These are phyloP conservation scores for Coemansia sp. DNA, from an alignment of 192 early-diverging fungal species.

Conservation along the genomic window DNA sequence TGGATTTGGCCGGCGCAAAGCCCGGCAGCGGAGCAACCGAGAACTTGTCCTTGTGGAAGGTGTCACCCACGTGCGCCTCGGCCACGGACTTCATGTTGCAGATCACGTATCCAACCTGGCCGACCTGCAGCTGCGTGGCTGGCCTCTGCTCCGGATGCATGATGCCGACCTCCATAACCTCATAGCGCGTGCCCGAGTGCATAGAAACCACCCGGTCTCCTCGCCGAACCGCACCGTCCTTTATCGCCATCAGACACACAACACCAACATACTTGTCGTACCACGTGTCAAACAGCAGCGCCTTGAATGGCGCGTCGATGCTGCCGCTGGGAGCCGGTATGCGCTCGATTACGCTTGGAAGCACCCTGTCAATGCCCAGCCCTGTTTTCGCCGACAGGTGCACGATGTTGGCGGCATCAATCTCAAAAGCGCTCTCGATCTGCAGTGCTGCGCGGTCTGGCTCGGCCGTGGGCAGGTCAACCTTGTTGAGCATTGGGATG, in stretches of 20 bases:
- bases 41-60: constrained; percentile 74
- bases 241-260: constrained; percentile 88
- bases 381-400: constrained; percentile 89
- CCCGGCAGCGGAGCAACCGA: constrained; percentile 78
- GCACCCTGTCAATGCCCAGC: constrained; percentile 69
- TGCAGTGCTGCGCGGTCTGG: constrained; percentile 72
- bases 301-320: constrained; percentile 69
- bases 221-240: constrained; percentile 73
- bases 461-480: constrained; percentile 90
- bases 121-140: constrained; percentile 54
- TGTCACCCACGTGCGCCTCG: constrained; percentile 95
- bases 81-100: constrained; percentile 91
- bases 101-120: constrained; percentile 89
- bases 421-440: constrained; percentile 86
- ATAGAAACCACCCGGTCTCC: constrained; percentile 83
- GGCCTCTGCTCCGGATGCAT: constrained; percentile 89
- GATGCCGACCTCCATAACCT: constrained; percentile 88
- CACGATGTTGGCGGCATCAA: constrained; percentile 63
- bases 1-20: constrained; percentile 92
- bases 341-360: constrained; percentile 75
- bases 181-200: constrained; percentile 78
- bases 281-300: constrained; percentile 96
- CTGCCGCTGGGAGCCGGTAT: constrained; percentile 75
- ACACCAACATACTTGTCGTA: constrained; percentile 97
- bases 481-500: constrained; percentile 92